These are phyloP conservation scores for Chenopodium formosanum DNA, from an alignment of 148 eudicot species.

Conservation along the genomic window DNA sequence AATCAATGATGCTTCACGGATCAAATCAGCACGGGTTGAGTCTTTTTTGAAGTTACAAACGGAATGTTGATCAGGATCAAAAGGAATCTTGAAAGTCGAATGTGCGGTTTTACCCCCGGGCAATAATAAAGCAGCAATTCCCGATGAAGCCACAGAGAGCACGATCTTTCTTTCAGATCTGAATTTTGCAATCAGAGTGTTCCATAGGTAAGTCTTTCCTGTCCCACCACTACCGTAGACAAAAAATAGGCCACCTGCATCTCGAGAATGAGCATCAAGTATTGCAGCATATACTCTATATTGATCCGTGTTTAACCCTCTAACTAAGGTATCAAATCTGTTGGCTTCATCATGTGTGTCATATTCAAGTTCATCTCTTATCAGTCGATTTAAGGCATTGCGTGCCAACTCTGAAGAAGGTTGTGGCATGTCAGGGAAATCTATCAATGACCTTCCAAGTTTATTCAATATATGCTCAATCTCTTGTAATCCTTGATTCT, in stretches of 20 bases:
- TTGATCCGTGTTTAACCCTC: neutral
- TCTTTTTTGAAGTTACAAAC: neutral
- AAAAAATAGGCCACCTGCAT: neutral
- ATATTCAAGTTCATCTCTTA: neutral
- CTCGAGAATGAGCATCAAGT: neutral
- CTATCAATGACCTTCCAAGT: neutral
- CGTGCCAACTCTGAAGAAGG: neutral
- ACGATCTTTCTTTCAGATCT: neutral
- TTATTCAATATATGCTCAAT: neutral
- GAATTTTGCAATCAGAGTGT: neutral
- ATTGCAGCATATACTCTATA: neutral
- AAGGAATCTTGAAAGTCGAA: too few species aligned
- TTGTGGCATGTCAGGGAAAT: neutral
- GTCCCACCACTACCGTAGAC: neutral
- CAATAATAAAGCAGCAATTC: neutral
- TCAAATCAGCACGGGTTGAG: neutral
- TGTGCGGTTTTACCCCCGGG: too few species aligned
- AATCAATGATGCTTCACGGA: neutral
- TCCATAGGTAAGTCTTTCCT: too few species aligned
- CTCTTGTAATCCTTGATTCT: neutral
- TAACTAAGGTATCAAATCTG: too few species aligned
- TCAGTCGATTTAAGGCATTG: neutral
- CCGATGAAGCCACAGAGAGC: slow-evolving; percentile 5
- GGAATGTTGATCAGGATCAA: neutral
- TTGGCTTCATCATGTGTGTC: neutral